Conservation (phyloP, 352 stramenopile species). For the Phytophthora syringae region DNA sequence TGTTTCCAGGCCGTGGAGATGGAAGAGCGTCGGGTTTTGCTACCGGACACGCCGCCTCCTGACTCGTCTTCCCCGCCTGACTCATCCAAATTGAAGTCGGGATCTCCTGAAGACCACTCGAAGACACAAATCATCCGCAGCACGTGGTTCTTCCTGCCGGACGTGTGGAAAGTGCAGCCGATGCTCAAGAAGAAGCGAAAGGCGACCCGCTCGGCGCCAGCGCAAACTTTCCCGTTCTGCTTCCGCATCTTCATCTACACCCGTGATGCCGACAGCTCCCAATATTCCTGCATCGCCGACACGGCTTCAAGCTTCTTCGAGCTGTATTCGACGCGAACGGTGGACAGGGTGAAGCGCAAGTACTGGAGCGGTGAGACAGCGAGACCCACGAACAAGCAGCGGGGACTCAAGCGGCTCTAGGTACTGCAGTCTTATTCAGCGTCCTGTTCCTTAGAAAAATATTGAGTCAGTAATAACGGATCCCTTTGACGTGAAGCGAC, state of each 20-base stretch:
- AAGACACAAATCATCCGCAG: constrained; percentile 48
- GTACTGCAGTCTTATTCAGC: constrained; percentile 5
- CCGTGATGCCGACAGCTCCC: constrained; percentile 23
- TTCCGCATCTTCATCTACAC: constrained; percentile 84
- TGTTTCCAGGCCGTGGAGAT: constrained; percentile 87
- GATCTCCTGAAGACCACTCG: not conserved
- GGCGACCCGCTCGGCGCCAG: constrained; percentile 75
- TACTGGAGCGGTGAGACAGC: constrained; percentile 46
- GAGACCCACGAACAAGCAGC: constrained; percentile 15
- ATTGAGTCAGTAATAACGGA: constrained; percentile 19
- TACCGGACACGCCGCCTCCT: constrained; percentile 24
- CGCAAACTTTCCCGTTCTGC: constrained; percentile 89
- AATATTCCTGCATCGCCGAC: constrained; percentile 63
- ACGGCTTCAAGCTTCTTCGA: constrained; percentile 82
- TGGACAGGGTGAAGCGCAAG: constrained; percentile 84
- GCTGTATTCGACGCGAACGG: constrained; percentile 84
- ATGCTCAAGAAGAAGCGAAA: constrained; percentile 92
- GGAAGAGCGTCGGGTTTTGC: constrained; percentile 62
- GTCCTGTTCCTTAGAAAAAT: constrained; percentile 28
- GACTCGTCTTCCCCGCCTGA: constrained; percentile 3
- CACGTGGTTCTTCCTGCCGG: constrained; percentile 88
- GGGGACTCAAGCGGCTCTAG: constrained; percentile 19
- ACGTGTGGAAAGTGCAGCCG: constrained; percentile 90
- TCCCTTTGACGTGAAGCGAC: constrained; percentile 34
- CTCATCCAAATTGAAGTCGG: constrained; percentile 1